Conservation (phyloP, 139 green algal genomes). For the Chlorella sp. region DNA sequence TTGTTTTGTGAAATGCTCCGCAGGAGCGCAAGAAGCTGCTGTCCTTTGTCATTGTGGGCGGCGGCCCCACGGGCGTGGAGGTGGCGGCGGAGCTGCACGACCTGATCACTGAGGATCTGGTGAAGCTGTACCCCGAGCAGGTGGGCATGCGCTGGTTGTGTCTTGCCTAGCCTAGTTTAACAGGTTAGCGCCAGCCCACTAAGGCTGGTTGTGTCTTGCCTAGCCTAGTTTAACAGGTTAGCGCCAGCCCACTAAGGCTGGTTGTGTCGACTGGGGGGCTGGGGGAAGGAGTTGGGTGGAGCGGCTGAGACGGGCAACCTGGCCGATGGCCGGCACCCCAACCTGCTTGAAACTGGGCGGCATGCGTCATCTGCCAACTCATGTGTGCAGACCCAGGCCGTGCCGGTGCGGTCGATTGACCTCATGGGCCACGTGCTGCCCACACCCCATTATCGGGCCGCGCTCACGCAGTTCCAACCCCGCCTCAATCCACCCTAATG, state of each 20-base stretch:
- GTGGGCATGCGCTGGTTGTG: not conserved
- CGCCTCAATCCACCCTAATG: not conserved
- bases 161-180: not conserved
- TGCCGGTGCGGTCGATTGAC: too few relatives aligned
- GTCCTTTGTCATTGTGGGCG: slow-evolving; percentile 91
- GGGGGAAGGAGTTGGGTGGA: not conserved
- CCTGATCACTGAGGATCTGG: slow-evolving; percentile 77
- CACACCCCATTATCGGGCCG: too few relatives aligned
- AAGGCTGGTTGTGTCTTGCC: too few relatives aligned
- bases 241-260: too few relatives aligned
- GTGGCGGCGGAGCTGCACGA: slow-evolving; percentile 92
- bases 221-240: too few relatives aligned
- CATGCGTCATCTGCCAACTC: too few relatives aligned
- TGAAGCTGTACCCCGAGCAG: slow-evolving; percentile 66
- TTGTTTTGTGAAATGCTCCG: slow-evolving; percentile 80
- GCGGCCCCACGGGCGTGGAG: slow-evolving; percentile 92
- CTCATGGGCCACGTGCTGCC: too few relatives aligned
- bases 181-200: too few relatives aligned
- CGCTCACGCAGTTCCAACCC: not conserved
- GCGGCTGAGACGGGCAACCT: not conserved
- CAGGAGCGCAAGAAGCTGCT: slow-evolving; percentile 85
- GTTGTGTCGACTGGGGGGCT: not conserved
- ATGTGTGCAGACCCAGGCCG: too few relatives aligned
- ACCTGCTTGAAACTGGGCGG: too few relatives aligned
- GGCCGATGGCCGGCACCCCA: not conserved